Conservation (phyloP, 108 stramenopile species). For the Skeletonema menzelii region DNA sequence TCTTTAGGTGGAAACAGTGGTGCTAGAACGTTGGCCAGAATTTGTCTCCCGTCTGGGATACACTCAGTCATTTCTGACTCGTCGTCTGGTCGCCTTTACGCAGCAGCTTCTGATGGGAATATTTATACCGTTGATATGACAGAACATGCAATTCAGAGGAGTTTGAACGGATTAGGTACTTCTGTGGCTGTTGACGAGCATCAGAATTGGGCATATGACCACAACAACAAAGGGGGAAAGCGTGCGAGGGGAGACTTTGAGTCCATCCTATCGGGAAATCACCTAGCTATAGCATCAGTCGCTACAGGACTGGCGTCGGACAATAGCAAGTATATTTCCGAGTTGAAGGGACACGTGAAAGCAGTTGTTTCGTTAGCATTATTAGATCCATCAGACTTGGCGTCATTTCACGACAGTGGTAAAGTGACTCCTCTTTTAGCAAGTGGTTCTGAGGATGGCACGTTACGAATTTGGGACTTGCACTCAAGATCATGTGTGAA, state of each 20-base stretch:
- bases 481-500: conserved; percentile 65
- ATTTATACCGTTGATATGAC: conserved; percentile 75
- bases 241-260: conserved; percentile 10
- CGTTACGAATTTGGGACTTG: conserved; percentile 83
- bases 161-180: conserved; percentile 39
- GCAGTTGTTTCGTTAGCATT: conserved; percentile 65
- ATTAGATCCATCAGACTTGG: conserved; percentile 45
- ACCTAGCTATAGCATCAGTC: not conserved
- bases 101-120: conserved; percentile 63
- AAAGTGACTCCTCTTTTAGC: conserved; percentile 34
- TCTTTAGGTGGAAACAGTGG: conserved; percentile 32
- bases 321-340: conserved; percentile 37
- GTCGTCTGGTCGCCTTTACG: conserved; percentile 56
- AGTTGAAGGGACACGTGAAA: conserved; percentile 70
- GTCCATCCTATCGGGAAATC: conserved; percentile 23
- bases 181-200: conserved; percentile 18
- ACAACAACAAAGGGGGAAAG: not conserved
- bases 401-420: not conserved
- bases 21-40: conserved; percentile 43
- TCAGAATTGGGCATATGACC: not conserved
- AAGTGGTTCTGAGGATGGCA: conserved; percentile 74
- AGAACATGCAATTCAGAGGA: conserved; percentile 57
- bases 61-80: conserved; percentile 40
- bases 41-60: conserved; percentile 58
- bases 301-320: not conserved